Conservation (phyloP, 139 green algal genomes). For the Coelastrella sp. region DNA sequence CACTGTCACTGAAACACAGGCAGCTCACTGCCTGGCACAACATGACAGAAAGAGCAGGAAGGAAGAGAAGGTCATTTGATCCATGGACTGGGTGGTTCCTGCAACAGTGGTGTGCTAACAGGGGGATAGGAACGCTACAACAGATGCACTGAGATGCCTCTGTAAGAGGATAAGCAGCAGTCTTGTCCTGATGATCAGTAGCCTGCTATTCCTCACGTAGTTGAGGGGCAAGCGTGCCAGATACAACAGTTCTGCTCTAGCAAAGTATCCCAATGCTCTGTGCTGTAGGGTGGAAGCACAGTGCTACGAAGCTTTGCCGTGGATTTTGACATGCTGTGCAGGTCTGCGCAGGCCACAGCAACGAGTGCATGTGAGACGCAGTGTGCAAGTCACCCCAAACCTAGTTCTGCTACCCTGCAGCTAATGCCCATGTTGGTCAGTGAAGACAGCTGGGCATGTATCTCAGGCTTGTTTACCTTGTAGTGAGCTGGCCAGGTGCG, state of each 20-base stretch:
- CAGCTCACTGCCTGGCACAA: slow-evolving; percentile 68
- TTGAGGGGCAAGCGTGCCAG: slow-evolving; percentile 39
- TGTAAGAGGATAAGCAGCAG: background rate
- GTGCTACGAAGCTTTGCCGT: slow-evolving; percentile 43
- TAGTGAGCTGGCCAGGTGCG: slow-evolving; percentile 91
- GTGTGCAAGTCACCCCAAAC: no score
- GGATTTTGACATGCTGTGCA: background rate
- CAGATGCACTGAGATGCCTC: no score
- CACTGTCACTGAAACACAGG: slow-evolving; percentile 78
- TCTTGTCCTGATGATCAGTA: slow-evolving; percentile 41
- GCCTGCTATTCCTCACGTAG: slow-evolving; percentile 1
- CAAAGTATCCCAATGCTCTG: slow-evolving; percentile 43
- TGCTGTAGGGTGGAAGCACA: slow-evolving; percentile 32
- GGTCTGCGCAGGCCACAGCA: no score
- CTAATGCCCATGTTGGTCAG: background rate
- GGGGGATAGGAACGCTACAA: no score
- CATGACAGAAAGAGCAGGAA: no score
- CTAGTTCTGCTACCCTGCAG: no score
- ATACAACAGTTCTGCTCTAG: slow-evolving; percentile 31
- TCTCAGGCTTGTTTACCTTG: slow-evolving; percentile 65
- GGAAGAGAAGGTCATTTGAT: no score
- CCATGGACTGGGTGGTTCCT: no score
- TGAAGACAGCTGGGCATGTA: no score
- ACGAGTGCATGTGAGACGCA: no score
- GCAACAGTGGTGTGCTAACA: no score